Evolutionary conservation across 2,329 filamentous ascomycete species (phyloP), one percentile per base, ranked within the genome.

Genomic region (Monilinia aucupariae): DNA sequence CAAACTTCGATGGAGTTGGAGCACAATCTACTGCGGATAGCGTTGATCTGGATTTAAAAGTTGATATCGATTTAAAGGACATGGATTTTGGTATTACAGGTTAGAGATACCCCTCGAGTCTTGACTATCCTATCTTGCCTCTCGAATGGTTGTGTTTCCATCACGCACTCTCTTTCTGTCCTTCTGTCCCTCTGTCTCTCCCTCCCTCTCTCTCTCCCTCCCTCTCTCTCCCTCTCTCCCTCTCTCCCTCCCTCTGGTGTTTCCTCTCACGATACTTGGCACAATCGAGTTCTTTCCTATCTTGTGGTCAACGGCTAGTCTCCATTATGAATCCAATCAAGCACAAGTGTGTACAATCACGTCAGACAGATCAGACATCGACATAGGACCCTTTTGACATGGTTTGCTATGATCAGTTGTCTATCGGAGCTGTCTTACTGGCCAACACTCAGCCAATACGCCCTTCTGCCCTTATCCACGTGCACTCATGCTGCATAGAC

Each of bases 1-100:
- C 65, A 27, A 62, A 63, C 48, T 68, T 66, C 53, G 66, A 68
- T 30, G 64, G 64, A 63, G 37, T 51, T 54, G 62, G 55, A 32
- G 48, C 54, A 59, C 45, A 58, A 32, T 25, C 58, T 25, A 60
- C 56, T 22, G 47, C 61, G 12, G 64, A 65, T 32, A 53, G 45
- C 37, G 63, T 64, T 12, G 68, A 68, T 34, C 4, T 47, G 52
- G 30, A 69, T 30, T 30, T 30, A 30, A 30, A 30, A 6, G 27
- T 6, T 30, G 27, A 30, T 3, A 30, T 30, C 3, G 30, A 69
- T 32, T 41, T 69, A 48, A 67, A 68, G 64, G 59, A 63, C 13
- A 47, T 70, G 43, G 67, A 68, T 48, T 66, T 66, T 37, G 50
- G 41, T 52, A 52, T 64, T 53, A 20, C 62, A 61, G 61, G 59